phyloP scores from a whole-genome alignment of 139 green algal genomes.

The Medakamo hakoo region DNA sequence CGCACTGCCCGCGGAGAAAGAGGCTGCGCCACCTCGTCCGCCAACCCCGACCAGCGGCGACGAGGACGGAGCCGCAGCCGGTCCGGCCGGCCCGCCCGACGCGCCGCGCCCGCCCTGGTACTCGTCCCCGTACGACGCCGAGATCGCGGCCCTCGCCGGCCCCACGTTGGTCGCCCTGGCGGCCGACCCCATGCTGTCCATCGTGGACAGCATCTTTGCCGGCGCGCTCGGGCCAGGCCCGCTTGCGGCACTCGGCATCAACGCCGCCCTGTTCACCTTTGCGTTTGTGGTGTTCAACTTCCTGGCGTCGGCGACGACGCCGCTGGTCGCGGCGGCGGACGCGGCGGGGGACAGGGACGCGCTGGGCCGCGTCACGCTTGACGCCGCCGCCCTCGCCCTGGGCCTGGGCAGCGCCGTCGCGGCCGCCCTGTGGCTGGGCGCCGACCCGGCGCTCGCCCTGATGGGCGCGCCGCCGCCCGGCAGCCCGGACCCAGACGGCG shows the following conservation, averaged over 20 bases:
- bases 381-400: constrained; percentile 22
- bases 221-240: constrained; percentile 30
- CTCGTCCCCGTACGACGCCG: constrained; percentile 24
- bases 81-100: too few species aligned
- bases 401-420: constrained; percentile 24
- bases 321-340: constrained; percentile 35
- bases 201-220: constrained; percentile 48
- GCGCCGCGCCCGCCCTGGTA: too few species aligned
- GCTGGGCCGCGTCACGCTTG: constrained; percentile 12
- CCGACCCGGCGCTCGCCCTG: constrained; percentile 16
- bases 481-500: too few species aligned
- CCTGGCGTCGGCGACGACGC: constrained; percentile 53
- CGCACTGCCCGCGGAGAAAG: too few species aligned
- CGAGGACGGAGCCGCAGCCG: too few species aligned
- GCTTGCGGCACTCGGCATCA: constrained; percentile 48
- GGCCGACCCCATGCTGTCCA: constrained; percentile 43
- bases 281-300: constrained; percentile 68
- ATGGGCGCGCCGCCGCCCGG: constrained; percentile 34
- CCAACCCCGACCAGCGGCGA: too few species aligned
- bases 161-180: constrained; percentile 41
- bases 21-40: too few species aligned
- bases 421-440: constrained; percentile 7
- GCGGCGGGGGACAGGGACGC: constrained; percentile 13
- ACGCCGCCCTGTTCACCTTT: constrained; percentile 48
- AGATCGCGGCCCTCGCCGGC: constrained; percentile 31